These are phyloP conservation scores for Phytophthora palmivora DNA, from an alignment of 352 stramenopile genomes.

Conservation along the genomic window DNA sequence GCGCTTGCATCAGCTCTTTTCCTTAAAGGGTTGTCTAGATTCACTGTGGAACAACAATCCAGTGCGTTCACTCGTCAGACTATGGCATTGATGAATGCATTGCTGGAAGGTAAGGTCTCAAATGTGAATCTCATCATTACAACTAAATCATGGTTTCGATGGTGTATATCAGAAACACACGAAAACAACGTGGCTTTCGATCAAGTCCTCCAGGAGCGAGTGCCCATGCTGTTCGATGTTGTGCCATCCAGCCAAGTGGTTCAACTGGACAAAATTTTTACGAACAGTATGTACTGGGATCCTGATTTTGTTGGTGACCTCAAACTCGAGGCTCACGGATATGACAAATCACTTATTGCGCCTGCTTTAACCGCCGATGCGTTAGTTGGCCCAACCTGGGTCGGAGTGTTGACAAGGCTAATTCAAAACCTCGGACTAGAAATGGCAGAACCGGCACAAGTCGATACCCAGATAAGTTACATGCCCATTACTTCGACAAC, in stretches of 20 bases:
- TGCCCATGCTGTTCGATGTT: slow-evolving; percentile 58
- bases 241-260: slow-evolving; percentile 36
- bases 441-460: slow-evolving; percentile 23
- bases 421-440: slow-evolving; percentile 55
- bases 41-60: slow-evolving; percentile 24
- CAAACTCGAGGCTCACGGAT: slow-evolving; percentile 59
- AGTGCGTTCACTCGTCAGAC: slow-evolving; percentile 44
- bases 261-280: slow-evolving; percentile 51
- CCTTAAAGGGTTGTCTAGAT: slow-evolving; percentile 39
- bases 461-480: background rate
- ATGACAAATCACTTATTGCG: slow-evolving; percentile 60
- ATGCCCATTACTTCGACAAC: background rate
- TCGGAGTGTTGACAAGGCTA: slow-evolving; percentile 60
- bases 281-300: slow-evolving; percentile 44
- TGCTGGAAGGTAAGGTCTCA: slow-evolving; percentile 43
- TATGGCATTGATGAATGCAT: slow-evolving; percentile 34
- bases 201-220: slow-evolving; percentile 37
- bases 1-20: slow-evolving; percentile 57
- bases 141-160: background rate
- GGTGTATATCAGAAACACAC: slow-evolving; percentile 34
- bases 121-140: background rate
- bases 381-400: slow-evolving; percentile 55
- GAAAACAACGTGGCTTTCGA: slow-evolving; percentile 50
- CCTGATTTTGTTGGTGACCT: slow-evolving; percentile 54
- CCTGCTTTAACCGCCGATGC: slow-evolving; percentile 26